A percentile compares a stretch with the other conserved stretches of the same genome.
Evolutionary conservation across 2,329 filamentous ascomycete genomes (phyloP).

Genomic region (Amphichorda felina): DNA sequence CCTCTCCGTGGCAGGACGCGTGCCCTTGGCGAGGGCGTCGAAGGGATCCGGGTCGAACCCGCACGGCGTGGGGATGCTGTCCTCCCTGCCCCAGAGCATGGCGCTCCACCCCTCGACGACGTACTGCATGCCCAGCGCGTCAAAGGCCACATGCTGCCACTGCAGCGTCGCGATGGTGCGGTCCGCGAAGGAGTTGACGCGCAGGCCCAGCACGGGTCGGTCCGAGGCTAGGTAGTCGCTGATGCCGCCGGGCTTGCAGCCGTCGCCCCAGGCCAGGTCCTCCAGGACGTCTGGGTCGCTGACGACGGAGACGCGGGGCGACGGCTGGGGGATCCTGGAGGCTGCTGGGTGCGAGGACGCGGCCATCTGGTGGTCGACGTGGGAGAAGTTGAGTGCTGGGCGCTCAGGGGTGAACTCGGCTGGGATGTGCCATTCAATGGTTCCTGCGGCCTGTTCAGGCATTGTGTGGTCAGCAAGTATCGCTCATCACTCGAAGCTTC

Average conservation of each 20-base stretch:
- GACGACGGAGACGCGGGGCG: constrained; percentile 11
- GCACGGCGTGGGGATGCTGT: constrained; percentile 13
- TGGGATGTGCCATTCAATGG: too few species aligned
- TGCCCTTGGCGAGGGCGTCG: constrained; percentile 6
- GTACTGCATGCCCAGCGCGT: constrained; percentile 22
- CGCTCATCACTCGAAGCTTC: too few species aligned
- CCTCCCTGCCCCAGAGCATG: constrained; percentile 16
- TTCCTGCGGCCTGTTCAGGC: too few species aligned
- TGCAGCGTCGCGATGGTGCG: constrained; percentile 25
- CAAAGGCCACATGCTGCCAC: constrained; percentile 26
- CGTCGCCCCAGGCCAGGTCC: constrained; percentile 7
- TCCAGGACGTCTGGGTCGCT: constrained; percentile 10
- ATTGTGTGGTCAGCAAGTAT: too few species aligned
- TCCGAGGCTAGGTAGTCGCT: constrained; percentile 24
- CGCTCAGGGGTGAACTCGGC: too few species aligned
- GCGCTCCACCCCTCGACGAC: constrained; percentile 25
- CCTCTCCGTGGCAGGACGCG: constrained; percentile 8
- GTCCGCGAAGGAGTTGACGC: constrained; percentile 27
- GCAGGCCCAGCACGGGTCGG: constrained; percentile 25
- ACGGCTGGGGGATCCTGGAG: constrained; percentile 11
- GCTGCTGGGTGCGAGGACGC: background rate
- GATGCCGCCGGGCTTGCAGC: constrained; percentile 10
- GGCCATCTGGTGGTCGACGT: background rate
- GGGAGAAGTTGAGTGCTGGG: background rate
- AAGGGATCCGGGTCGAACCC: constrained; percentile 16